Evolutionary conservation across 2,329 filamentous ascomycete genomes (phyloP).

Genomic region (Trichoderma sp.): DNA sequence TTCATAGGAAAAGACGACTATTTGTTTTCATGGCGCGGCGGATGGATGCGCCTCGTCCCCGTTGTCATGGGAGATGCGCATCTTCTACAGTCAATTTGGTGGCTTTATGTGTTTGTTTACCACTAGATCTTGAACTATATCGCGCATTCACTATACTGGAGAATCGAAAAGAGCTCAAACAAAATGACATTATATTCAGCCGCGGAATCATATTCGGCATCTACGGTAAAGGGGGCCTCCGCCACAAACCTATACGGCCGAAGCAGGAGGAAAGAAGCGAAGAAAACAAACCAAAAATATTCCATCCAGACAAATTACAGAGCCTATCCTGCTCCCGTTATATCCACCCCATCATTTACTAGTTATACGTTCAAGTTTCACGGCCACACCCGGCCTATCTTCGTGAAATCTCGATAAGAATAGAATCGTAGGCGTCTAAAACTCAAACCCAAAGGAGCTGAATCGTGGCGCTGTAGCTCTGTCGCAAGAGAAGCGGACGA

Average conservation of each 20-base stretch:
- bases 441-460: slow-evolving; percentile 6
- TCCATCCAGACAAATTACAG: background rate
- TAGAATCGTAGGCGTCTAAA: background rate
- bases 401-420: background rate
- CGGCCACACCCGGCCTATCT: background rate
- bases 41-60: background rate
- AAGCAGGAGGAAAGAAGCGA: background rate
- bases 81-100: background rate
- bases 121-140: background rate
- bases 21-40: background rate
- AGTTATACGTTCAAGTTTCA: background rate
- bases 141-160: background rate
- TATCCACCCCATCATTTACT: background rate
- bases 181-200: background rate
- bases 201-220: background rate
- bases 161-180: background rate
- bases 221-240: background rate
- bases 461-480: background rate
- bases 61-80: background rate
- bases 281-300: background rate
- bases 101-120: background rate
- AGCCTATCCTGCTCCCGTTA: background rate
- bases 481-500: slow-evolving; percentile 19
- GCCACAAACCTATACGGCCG: background rate
- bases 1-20: background rate